Base-by-base conservation (phyloP, 202 grass and related monocot genomes). In the Digitaria exilis region DNA sequence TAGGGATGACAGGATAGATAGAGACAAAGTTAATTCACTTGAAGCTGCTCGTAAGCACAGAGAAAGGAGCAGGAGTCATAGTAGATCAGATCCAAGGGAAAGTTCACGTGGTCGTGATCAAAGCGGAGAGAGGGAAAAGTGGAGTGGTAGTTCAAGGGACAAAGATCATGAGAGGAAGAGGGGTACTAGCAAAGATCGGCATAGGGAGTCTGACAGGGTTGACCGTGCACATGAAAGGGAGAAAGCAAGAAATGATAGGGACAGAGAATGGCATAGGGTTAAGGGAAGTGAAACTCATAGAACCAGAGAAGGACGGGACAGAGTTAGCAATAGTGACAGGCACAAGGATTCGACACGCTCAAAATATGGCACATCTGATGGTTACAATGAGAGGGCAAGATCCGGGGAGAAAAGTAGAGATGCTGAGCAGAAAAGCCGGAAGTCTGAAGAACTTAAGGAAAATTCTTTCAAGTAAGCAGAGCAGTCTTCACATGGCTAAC, bases 31-130 rank as follows among this genome's bases (percentile, higher is more conserved):
- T 70, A 89, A 89, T 71, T 85, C 73, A 64, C 54, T 65, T 81
- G 88, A 92, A 79, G 69, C 73, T 59, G 22, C 76, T 70, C 79
- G 9, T 72, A 88, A 82, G 63, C 75, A 88, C 76, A 97, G 91
- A 87, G 89, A 95, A 87, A 93, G 89, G 76, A 94, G 87, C 74
- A 88, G 82, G 68, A 94, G 89, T 81, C 65, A 57, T 64, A 78
- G 69, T 62, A 90, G 89, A 90, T 67, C 76, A 70, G 82, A 88
- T 46, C 35, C 12, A 75, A 82, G 84, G 77, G 89, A 89, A 57
- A 84, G 31, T 31, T 54, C 44, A 25, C 79, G 12, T 21, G 12
- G 44, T 57, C 79, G 60, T 56, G 87, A 88, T 45, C 86, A 80
- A 83, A 89, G 78, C 49, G 57, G 58, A 16, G 89, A 85, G 76